phyloP scores from a whole-genome alignment of 257 asterid genomes.

The Schizonepeta tenuifolia region DNA sequence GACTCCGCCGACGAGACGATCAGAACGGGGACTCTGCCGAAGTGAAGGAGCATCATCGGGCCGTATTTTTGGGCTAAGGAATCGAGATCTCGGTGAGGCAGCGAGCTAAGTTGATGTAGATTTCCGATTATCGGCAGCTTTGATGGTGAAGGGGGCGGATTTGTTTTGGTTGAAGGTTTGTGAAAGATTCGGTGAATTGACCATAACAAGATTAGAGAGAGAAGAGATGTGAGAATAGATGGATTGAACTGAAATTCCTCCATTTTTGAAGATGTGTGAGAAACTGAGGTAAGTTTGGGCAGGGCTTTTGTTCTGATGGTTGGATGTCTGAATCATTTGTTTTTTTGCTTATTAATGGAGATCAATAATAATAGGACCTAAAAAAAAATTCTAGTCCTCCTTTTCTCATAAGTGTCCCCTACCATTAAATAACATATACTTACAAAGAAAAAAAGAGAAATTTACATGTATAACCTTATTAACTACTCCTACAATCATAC shows the following conservation, averaged over 20 bases:
- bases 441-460: too few relatives aligned
- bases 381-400: too few relatives aligned
- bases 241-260: background rate
- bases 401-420: too few relatives aligned
- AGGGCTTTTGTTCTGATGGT: too few relatives aligned
- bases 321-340: too few relatives aligned
- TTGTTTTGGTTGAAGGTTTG: background rate
- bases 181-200: background rate
- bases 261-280: background rate
- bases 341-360: too few relatives aligned
- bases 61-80: constrained; percentile 4
- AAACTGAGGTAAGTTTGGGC: too few relatives aligned
- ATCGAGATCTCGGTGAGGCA: background rate
- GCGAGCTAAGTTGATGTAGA: background rate
- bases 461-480: too few relatives aligned
- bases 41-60: constrained; percentile 13
- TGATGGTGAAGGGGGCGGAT: background rate
- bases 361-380: too few relatives aligned
- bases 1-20: background rate
- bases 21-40: background rate
- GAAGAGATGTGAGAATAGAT: background rate
- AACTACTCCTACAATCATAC: too few relatives aligned
- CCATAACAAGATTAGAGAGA: background rate
- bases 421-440: too few relatives aligned
- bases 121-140: background rate